Base-by-base conservation (phyloP, 352 stramenopile species). In the Globisporangium viniferum region DNA sequence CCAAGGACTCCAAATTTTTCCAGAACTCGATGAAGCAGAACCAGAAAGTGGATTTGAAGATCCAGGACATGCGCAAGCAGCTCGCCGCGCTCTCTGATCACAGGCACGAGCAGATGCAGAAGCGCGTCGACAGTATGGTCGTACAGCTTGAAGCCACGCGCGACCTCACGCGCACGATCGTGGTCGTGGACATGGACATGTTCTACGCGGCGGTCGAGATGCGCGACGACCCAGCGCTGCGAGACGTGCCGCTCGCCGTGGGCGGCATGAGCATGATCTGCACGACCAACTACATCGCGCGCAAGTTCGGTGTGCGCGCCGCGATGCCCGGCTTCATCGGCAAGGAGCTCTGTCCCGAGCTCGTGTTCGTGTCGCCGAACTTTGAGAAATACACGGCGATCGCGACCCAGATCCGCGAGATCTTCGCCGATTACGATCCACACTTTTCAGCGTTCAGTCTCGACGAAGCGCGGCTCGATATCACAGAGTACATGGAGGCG, bases 171-270 rank as follows among this genome's bases (percentile, higher is more conserved):
- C 80, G 77, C 20, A 96, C 89, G 0, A 91, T 90, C 71, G 90
- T 97, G 14, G 95, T 99, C 0, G 78, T 91, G 1, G 97, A 99
- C 75, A 98, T 99, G 94, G 97, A 99, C 73, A 97, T 97, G 85
- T 99, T 99, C 71, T 99, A 97, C 77, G 97, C 97, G 18, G 92
- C 92, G 10, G 97, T 98, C 49, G 94, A 99, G 70, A 97, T 99
- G 76, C 81, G 97, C n/a, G 86, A 97, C 74, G 82, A 94, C 66
- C 95, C 94, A 2, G 71, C 86, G 29, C 77, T 99, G 18, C 73
- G 81, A 5, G 76, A 97, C 55, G 81, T 97, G 39, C 96, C 96
- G 6, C 88, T 98, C 6, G 96, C 92, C 7, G 96, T 99, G 7
- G 97, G 97, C 9, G 89, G 90, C 2, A 81, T 91, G 35, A 82